A percentile compares a stretch with the other conserved stretches of the same genome.
Conservation (phyloP, 2,329 filamentous ascomycete species). For the Penicillium concentricum region DNA sequence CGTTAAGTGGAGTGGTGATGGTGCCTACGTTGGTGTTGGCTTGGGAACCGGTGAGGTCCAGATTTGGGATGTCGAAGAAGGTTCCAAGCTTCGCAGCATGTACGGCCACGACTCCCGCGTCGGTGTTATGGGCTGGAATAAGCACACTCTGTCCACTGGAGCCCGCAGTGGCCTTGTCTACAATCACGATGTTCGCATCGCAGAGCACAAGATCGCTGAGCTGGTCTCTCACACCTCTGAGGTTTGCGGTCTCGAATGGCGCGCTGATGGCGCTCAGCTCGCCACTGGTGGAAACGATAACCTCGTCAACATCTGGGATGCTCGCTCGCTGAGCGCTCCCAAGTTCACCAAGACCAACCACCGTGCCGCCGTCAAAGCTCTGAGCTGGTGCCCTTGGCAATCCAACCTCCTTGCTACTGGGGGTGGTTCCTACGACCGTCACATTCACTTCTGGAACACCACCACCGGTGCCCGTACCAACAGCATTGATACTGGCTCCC, state of each 20-base stretch:
- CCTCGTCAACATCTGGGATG: slow-evolving; percentile 98
- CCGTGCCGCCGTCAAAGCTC: slow-evolving; percentile 95
- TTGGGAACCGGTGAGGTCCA: slow-evolving; percentile 95
- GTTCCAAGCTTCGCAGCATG: slow-evolving; percentile 96
- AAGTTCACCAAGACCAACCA: slow-evolving; percentile 99
- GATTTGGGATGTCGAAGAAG: slow-evolving; percentile 98
- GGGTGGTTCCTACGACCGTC: slow-evolving; percentile 91
- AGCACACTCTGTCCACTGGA: slow-evolving; percentile 93
- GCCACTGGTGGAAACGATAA: slow-evolving; percentile 99
- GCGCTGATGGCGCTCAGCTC: slow-evolving; percentile 91
- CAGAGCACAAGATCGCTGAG: slow-evolving; percentile 96
- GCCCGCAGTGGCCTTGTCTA: slow-evolving; percentile 91
- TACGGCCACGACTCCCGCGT: slow-evolving; percentile 95
- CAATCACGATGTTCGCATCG: slow-evolving; percentile 98
- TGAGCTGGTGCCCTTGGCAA: slow-evolving; percentile 99
- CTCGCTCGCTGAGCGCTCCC: slow-evolving; percentile 84
- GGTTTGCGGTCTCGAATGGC: slow-evolving; percentile 97
- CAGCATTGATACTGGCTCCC: slow-evolving; percentile 97
- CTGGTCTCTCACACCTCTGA: slow-evolving; percentile 96
- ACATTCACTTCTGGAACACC: slow-evolving; percentile 99
- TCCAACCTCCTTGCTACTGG: slow-evolving; percentile 94
- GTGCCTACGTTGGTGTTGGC: slow-evolving; percentile 92
- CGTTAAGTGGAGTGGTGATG: slow-evolving; percentile 98
- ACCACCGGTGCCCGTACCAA: slow-evolving; percentile 96
- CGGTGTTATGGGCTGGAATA: slow-evolving; percentile 98